Evolutionary conservation across 164 flowering plant genomes (phyloP), one percentile per base, ranked within the genome.

Genomic region (Tinospora cordifolia): DNA sequence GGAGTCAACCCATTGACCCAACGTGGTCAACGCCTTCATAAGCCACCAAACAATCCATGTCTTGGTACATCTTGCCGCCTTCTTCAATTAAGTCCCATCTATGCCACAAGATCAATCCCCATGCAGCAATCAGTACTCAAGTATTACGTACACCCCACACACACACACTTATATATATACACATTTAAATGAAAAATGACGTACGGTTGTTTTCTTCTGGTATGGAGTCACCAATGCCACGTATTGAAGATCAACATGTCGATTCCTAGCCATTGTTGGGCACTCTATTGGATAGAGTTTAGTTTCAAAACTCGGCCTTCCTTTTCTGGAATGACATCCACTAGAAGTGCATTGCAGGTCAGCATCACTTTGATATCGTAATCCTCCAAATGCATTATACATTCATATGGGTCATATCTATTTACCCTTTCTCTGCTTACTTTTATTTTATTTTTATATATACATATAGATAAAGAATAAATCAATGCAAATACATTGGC

Each of bases 11-110:
- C 97, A 91, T 70, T 87, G 82, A 0, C 87, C 85, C 97, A 95
- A 91, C 0, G 97, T 91, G 2, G 82, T 84, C 40, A 90, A 69
- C 40, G 88, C 95, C 73, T 44, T 84, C 81, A 69, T 60, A 90
- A 9, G 93, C 92, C 19, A 84, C 70, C 79, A 86, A 46, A n/a
- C n/a, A n/a, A n/a, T n/a, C n/a, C n/a, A n/a, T n/a, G n/a, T n/a
- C n/a, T n/a, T n/a, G n/a, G n/a, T 75, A 77, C 24, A 69, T 4
- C 38, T 67, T 81, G 44, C 66, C 69, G 13, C 87, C 85, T 1
- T 84, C 88, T 80, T 81, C 75, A 17, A 92, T 77, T 51, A 82
- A 85, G 67, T 88, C 84, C 90, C 91, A 91, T 67, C 97, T 90
- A 83, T 77, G 78, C n/a, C 15, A 60, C 21, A 84, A 41, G 58